Evolutionary conservation across 306 rosid species (phyloP), one percentile per base, ranked within the genome.

Genomic region (Cucumis melo): DNA sequence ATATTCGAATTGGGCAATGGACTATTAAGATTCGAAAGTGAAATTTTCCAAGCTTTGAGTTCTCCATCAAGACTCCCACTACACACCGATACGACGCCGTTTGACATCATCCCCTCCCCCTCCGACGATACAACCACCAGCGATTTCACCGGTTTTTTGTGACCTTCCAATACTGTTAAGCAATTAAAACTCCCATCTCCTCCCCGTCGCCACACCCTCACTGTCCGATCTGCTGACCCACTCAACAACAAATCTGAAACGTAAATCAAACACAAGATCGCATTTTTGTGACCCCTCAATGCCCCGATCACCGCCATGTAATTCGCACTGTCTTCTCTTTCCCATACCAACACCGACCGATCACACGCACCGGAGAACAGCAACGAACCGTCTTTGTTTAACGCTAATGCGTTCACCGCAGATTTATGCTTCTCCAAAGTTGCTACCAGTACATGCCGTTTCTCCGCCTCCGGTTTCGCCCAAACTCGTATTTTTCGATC

Each of bases 281-380:
- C 93, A 15, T 83, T 89, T 12, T 70, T 83, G 75, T 94, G 98
- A 0, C 98, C 98, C 67, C 97, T 89, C 75, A 94, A 41, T 10
- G 97, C 98, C 5, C 98, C 97, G 19, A 81, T 89, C 61, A 94
- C 91, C 23, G 84, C 92, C 96, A 94, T 91, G 39, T 90, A 89
- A 66, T 85, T 91, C 57, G 95, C 97, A 51, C 96, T 90, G 34
- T 89, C 91, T 78, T 92, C 98, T 42, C 87, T 86, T 84, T 92
- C 97, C 98, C 98, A 94, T 60, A 92, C 98, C 84, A 92, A 42
- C 38, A 94, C 91, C 4, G 97, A 90, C 75, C 97, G 89, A 55
- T 94, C 98, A 14, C 97, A 91, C 0, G 98, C 91, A 0, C 98
- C 97, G 0, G 98, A 94, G 58, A 94, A 94, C 16, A 94, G 63